Conservation (phyloP, 192 early-diverging fungal species). For the Mortierella hygrophila region DNA sequence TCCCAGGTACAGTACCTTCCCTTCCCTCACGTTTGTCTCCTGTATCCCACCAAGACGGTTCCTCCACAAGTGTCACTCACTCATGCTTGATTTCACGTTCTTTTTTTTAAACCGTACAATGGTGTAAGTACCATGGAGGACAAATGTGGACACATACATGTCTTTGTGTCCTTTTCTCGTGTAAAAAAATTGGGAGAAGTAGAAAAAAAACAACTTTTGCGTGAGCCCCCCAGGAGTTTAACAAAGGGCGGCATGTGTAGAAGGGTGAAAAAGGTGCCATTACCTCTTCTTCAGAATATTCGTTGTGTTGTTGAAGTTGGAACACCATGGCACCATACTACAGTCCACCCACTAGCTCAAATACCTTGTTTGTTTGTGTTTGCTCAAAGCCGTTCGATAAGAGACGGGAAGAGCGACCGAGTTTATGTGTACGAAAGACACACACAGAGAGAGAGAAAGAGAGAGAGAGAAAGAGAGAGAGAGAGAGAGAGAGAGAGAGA, state of each 20-base stretch:
- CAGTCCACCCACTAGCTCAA: too few species aligned
- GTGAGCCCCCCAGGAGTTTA: slow-evolving; percentile 2
- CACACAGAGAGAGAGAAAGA: neutral
- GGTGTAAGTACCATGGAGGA: neutral
- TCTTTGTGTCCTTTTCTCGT: neutral
- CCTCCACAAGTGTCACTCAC: neutral
- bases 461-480: neutral
- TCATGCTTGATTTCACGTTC: neutral
- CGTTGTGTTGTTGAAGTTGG: too few species aligned
- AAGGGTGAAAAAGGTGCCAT: too few species aligned
- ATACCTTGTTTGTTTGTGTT: too few species aligned
- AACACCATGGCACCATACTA: too few species aligned
- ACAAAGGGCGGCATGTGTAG: neutral
- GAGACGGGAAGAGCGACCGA: too few species aligned
- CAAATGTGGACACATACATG: neutral
- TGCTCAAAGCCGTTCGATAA: too few species aligned
- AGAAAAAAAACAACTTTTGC: neutral
- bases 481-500: neutral
- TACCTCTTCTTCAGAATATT: too few species aligned
- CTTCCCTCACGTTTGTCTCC: neutral
- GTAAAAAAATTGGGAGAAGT: neutral
- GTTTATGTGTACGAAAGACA: too few species aligned
- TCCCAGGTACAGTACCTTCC: neutral
- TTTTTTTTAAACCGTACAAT: neutral
- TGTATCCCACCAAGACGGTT: neutral